Evolutionary conservation across 306 rosid genomes (phyloP), one percentile per base, ranked within the genome.

Genomic region (Cicer judaicum): DNA sequence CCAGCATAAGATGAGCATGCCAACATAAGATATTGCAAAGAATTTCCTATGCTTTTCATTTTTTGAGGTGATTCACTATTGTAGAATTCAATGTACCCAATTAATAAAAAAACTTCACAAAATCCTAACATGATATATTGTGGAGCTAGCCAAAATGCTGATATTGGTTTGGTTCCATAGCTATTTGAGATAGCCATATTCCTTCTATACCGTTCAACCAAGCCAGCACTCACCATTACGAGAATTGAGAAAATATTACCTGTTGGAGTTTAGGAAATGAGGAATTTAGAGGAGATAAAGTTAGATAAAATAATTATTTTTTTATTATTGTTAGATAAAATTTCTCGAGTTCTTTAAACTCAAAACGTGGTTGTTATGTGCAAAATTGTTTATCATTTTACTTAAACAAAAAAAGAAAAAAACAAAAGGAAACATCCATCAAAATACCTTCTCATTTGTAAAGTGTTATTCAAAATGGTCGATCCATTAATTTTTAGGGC

Each of bases 61-160:
- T 73, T 69, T 38, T 78, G 86, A 1, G 87, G 87, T 0, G 84
- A 74, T 36, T 85, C 84, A 5, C 46, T 68, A 75, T 71, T 85
- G 74, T 78, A 88, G 50, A 85, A 76, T 14, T 88, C 85, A 67
- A 74, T 79, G 50, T 72, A 84, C 8, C 87, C 91, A 34, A 85
- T 2, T 3, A 39, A 5, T 29, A 48, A 72, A 16, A 85, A 83
- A 9, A 81, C 43, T 56, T 85, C 88, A 15, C 55, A 24, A 0
- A 88, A 19, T 1, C 82, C 92, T 49, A 85, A 15, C 0, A 85
- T 10, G 1, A 65, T 42, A 4, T 13, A 63, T 49, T 79, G 85
- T 0, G 88, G 89, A 1, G 74, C 56, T 3, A 81, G 46, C 92
- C 88, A 88, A 64, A 81, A 14, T 0, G 64, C 82, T 1, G 81